Conservation (phyloP, 495 filamentous ascomycete species). For the Penicillium lividum region DNA sequence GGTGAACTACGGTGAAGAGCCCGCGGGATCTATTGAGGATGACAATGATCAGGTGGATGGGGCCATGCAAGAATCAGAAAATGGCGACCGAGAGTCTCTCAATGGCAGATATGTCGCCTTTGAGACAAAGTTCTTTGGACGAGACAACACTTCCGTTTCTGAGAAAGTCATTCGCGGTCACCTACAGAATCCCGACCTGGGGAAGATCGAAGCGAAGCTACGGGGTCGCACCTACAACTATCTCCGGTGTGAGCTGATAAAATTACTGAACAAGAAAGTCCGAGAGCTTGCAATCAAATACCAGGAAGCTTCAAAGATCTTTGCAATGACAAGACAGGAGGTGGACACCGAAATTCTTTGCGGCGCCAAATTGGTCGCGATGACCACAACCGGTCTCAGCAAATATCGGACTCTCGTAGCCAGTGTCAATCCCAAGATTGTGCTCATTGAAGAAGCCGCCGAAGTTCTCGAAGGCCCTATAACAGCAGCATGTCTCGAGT, state of each 20-base stretch:
- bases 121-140: conserved; percentile 49
- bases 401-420: conserved; percentile 80
- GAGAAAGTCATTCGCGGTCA: conserved; percentile 15
- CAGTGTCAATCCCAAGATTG: conserved; percentile 63
- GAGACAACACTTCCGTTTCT: background rate
- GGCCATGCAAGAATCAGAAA: conserved; percentile 52
- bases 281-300: conserved; percentile 46
- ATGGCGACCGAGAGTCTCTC: conserved; percentile 58
- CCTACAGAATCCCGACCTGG: conserved; percentile 50
- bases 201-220: conserved; percentile 49
- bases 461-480: conserved; percentile 70
- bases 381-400: conserved; percentile 83
- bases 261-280: conserved; percentile 42
- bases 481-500: conserved; percentile 63
- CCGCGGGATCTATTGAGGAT: conserved; percentile 56
- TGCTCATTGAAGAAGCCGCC: conserved; percentile 77
- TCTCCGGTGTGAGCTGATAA: conserved; percentile 49
- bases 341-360: conserved; percentile 50
- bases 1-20: conserved; percentile 38
- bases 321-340: conserved; percentile 59
- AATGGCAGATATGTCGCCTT: conserved; percentile 50
- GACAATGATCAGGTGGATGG: conserved; percentile 68
- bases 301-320: conserved; percentile 33
- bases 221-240: conserved; percentile 63
- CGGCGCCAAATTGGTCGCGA: conserved; percentile 62